A percentile compares a stretch with the other conserved stretches of the same genome.
Evolutionary conservation across 371 early-diverging fungal genomes (phyloP).

Genomic region (Blastocladiella emersonii): DNA sequence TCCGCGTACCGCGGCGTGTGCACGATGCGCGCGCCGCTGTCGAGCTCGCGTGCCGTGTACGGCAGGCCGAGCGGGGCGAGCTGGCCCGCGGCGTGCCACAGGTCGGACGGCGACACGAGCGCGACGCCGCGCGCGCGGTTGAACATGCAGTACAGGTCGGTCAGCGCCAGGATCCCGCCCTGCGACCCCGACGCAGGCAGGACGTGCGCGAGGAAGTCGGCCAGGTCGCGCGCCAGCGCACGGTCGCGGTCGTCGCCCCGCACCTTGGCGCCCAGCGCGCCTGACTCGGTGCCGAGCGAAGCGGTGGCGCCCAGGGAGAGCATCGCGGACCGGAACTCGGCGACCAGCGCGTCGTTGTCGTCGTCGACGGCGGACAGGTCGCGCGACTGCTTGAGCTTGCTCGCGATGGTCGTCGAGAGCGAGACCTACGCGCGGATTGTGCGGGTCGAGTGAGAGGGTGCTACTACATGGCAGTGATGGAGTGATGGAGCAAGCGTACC

Average conservation of each 20-base stretch:
- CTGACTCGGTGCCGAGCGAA: neutral
- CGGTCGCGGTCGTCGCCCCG: slow-evolving; percentile 72
- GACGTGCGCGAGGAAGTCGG: slow-evolving; percentile 56
- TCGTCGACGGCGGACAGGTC: neutral
- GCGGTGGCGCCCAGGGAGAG: slow-evolving; percentile 12
- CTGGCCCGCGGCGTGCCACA: neutral
- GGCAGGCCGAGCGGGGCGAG: neutral
- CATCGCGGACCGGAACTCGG: neutral
- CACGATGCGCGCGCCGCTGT: neutral
- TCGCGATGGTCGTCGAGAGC: slow-evolving; percentile 57
- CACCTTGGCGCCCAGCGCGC: slow-evolving; percentile 34
- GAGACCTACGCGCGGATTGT: too few species aligned
- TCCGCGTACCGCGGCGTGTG: neutral
- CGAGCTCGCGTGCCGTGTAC: neutral
- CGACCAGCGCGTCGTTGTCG: neutral
- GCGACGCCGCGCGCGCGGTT: slow-evolving; percentile 67
- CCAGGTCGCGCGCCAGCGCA: slow-evolving; percentile 69
- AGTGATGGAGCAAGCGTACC: slow-evolving; percentile 42
- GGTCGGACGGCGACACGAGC: neutral
- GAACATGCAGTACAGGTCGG: slow-evolving; percentile 80
- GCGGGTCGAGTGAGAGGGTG: too few species aligned
- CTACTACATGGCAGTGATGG: too few species aligned
- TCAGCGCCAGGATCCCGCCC: slow-evolving; percentile 62
- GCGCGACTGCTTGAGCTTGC: slow-evolving; percentile 22
- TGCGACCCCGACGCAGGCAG: slow-evolving; percentile 23